A percentile compares a stretch with the other conserved stretches of the same genome.
Evolutionary conservation across 768 basidiomycete genomes (phyloP).

Genomic region (Psilocybe cubensis): DNA sequence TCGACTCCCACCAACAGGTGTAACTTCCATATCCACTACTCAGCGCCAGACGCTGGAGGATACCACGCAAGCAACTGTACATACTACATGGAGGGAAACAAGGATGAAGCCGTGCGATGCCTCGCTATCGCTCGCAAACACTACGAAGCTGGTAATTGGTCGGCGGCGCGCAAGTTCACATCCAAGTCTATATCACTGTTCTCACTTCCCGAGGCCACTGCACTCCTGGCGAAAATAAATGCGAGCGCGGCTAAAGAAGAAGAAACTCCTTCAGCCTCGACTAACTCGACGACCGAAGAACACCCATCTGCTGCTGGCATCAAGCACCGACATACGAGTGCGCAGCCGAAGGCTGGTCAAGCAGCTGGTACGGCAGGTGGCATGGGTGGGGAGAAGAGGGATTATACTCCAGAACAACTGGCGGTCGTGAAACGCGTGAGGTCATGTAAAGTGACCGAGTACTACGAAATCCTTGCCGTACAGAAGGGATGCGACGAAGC

Average conservation of each 20-base stretch:
- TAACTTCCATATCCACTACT: not conserved
- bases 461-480: constrained; percentile 88
- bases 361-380: constrained; percentile 60
- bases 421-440: constrained; percentile 86
- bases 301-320: constrained; percentile 77
- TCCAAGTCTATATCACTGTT: constrained; percentile 87
- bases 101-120: constrained; percentile 86
- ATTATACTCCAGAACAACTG: constrained; percentile 84
- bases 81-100: constrained; percentile 78
- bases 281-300: constrained; percentile 57
- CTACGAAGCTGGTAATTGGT: constrained; percentile 67
- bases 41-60: not conserved
- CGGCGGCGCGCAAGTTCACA: constrained; percentile 86
- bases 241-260: constrained; percentile 47
- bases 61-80: not conserved
- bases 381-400: constrained; percentile 75
- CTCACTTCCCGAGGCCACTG: constrained; percentile 73
- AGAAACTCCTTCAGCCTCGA: constrained; percentile 40
- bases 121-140: constrained; percentile 80
- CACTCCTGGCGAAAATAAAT: constrained; percentile 70
- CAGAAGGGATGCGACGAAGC: constrained; percentile 81
- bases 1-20: constrained; percentile 4
- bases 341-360: constrained; percentile 30
- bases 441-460: constrained; percentile 84
- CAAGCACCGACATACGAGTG: constrained; percentile 66